Conservation (phyloP, 345 rosid genomes). For the Bretschneidera sinensis region DNA sequence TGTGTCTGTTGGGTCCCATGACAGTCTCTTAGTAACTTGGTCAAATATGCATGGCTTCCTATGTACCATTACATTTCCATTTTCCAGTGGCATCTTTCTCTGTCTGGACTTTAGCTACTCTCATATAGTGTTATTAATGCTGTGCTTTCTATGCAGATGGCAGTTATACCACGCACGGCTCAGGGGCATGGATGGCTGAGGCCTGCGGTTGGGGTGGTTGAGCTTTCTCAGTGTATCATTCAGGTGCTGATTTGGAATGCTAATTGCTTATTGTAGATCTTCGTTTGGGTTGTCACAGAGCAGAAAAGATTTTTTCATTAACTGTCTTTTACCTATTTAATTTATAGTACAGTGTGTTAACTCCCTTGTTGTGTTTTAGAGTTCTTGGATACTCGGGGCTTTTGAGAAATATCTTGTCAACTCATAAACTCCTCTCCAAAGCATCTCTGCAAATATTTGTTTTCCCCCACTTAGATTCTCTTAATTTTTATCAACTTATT, state of each 20-base stretch:
- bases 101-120: neutral
- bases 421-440: neutral
- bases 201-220: constrained; percentile 91
- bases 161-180: constrained; percentile 76
- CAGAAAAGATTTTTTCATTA: no score
- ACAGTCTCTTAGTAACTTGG: neutral
- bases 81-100: neutral
- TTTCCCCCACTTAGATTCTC: neutral
- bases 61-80: neutral
- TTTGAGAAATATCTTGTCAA: no score
- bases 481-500: no score
- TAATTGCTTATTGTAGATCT: neutral
- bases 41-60: neutral
- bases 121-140: neutral
- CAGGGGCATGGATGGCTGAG: constrained; percentile 99
- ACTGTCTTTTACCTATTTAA: neutral
- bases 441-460: neutral
- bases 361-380: neutral
- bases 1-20: no score
- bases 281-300: neutral
- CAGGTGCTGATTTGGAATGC: constrained; percentile 49
- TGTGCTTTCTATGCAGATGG: constrained; percentile 56
- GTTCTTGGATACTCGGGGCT: neutral
- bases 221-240: constrained; percentile 92
- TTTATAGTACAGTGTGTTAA: neutral